Base-by-base conservation (phyloP, 2,329 filamentous ascomycete genomes). In the Stagonosporopsis vannaccii region DNA sequence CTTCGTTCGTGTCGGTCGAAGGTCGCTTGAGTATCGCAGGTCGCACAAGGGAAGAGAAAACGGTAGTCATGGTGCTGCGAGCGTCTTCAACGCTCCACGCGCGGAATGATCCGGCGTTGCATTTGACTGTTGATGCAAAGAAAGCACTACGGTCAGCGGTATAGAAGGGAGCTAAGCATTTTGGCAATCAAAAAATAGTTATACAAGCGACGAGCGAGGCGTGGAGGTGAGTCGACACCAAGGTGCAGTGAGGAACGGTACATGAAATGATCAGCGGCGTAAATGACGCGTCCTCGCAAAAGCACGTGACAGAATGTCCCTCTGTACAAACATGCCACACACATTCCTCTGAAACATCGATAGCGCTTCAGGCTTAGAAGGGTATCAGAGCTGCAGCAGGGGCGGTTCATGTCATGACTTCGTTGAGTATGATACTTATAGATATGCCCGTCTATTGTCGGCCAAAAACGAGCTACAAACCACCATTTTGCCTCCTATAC, bases 21-120 rank as follows among this genome's bases (percentile, higher is more conserved):
- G 58, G 55, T 8, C 63, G 61, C 33, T 58, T 62, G 13, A 63
- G 39, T 49, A 61, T 33, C 51, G 62, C 53, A 2, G 72, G 70
- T 25, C 74, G 68, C 37, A 73, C 65, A 43, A 75, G 68, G 30
- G 73, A 74, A 22, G 71, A 63, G 63, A 76, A 75, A 58, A 75
- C 71, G 55, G 71, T 71, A 48, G 70, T 65, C 74, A 76, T 72
- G 48, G 15, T 47, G 53, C 53, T 45, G 28, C 46, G 47, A 47
- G 47, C 47, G 53, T 56, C 53, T 35, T 56, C 53, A 56, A 50
- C 42, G 47, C 53, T 47, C 53, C 47, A 47, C 47, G 32, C 42
- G 42, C 30, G 25, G 32, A 15, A 6, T 15, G 11, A 11, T 47
- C 42, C 19, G 36, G 28, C 30, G 17, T 28, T 26, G 42, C 53